These are phyloP conservation scores for Allantophomopsis cytisporea DNA, from an alignment of 2,329 filamentous ascomycete species.

Conservation along the genomic window DNA sequence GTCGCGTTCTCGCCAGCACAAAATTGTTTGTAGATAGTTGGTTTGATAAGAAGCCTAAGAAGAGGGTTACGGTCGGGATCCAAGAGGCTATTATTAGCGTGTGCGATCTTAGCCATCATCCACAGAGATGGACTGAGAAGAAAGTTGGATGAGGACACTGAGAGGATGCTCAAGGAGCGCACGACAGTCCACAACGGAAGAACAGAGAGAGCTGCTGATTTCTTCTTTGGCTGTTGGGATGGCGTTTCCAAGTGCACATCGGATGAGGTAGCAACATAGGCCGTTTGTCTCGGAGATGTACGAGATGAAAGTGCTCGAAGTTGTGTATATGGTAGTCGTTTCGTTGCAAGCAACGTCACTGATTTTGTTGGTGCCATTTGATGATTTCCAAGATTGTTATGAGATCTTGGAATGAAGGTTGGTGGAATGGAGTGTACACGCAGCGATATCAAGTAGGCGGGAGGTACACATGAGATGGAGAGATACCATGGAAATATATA, in stretches of 20 bases:
- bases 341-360: background rate
- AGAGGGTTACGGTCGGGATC: constrained; percentile 65
- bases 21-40: constrained; percentile 84
- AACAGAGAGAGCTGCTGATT: constrained; percentile 39
- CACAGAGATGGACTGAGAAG: constrained; percentile 58
- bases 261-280: constrained; percentile 1
- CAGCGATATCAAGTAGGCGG: too few relatives aligned
- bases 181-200: constrained; percentile 54
- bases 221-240: constrained; percentile 6
- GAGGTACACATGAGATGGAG: too few relatives aligned
- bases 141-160: constrained; percentile 54
- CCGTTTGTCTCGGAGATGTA: constrained; percentile 7
- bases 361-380: too few relatives aligned
- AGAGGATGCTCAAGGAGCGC: constrained; percentile 55
- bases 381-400: too few relatives aligned
- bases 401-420: too few relatives aligned
- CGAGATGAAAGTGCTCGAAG: constrained; percentile 11
- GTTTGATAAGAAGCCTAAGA: constrained; percentile 57
- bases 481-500: too few relatives aligned
- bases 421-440: too few relatives aligned
- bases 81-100: constrained; percentile 51
- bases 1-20: constrained; percentile 65
- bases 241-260: background rate
- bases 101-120: constrained; percentile 54
- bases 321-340: background rate